These are phyloP conservation scores for Vitellaria paradoxa DNA, from an alignment of 179 eudicot species.

Conservation along the genomic window DNA sequence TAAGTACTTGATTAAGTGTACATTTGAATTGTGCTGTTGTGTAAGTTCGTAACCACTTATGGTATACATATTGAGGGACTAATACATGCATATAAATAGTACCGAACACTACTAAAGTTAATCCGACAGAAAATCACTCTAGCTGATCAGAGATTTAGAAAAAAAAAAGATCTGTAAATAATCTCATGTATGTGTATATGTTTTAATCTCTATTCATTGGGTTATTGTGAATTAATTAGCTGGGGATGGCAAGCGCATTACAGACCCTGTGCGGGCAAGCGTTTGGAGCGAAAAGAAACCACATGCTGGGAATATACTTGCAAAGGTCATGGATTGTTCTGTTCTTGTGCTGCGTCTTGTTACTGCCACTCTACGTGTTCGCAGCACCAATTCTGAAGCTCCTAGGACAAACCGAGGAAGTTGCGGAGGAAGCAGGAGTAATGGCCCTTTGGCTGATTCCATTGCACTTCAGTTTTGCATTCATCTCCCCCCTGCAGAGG, in stretches of 20 bases:
- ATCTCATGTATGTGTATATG: too few species aligned
- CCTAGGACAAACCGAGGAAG: slow-evolving; percentile 7
- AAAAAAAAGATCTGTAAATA: too few species aligned
- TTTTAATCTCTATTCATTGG: too few species aligned
- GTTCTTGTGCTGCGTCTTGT: not conserved
- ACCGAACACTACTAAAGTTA: too few species aligned
- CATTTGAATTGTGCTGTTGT: too few species aligned
- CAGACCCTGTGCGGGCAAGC: slow-evolving; percentile 13
- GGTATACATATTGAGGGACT: too few species aligned
- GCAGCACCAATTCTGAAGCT: slow-evolving; percentile 5
- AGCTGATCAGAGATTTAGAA: too few species aligned
- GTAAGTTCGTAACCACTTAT: too few species aligned
- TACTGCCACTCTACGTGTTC: not conserved
- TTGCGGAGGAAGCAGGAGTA: slow-evolving; percentile 4
- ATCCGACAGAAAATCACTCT: too few species aligned
- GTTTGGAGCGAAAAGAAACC: not conserved
- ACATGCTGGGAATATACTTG: slow-evolving; percentile 12
- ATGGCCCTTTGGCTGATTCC: slow-evolving; percentile 3
- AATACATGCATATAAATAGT: too few species aligned
- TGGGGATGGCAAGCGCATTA: slow-evolving; percentile 13
- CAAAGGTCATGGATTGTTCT: slow-evolving; percentile 15
- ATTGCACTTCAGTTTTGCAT: slow-evolving; percentile 4
- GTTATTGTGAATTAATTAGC: not conserved
- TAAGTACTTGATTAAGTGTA: too few species aligned
- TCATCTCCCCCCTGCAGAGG: slow-evolving; percentile 10